Base-by-base conservation (phyloP, 345 rosid genomes). In the Conringia planisiliqua region DNA sequence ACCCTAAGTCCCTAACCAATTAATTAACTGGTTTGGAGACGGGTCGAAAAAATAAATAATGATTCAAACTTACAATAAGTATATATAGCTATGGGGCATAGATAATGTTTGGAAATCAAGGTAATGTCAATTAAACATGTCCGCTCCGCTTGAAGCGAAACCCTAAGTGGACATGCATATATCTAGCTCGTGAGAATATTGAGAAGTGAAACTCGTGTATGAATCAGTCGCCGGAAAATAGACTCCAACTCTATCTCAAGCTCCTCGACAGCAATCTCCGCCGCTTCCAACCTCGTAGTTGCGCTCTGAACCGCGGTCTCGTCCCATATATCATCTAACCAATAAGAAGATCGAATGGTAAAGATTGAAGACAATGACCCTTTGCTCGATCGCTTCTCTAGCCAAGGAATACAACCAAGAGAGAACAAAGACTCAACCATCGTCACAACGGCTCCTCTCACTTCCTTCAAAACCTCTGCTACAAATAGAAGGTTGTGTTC, bases 121-220 rank as follows among this genome's bases (percentile, higher is more conserved):
- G 2, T 33, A 46, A 29, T 42, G 29, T 22, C 11, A 42, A 63
- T 1, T 11, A 52, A 70, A 18, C 64, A 40, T 42, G 73, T 56
- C 30, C 6, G 6, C 38, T 14, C n/a, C 10, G 2, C 36, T 42
- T 20, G 39, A 32, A 32, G 33, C 44, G 10, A 44, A 58, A 57
- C 35, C 39, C 39, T 38, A 72, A 20, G 13, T 29, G 20, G 27
- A 58, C 42, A 42, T 33, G 38, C 2, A 59, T 32, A 66, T 9
- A 66, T 11, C 56, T 84, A 88, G 67, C 61, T 80, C 35, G 85
- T 85, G 27, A 85, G 91, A 78, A 90, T 85, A 76, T 90, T 93
- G 3, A 87, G 89, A 77, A 90, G 97, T 22, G 86, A 84, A 78
- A 83, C 95, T 81, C 98, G 83, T 35, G 98, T 89, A 57, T 87